Evolutionary conservation across 345 rosid genomes (phyloP).

Genomic region (Durio zibethinus): DNA sequence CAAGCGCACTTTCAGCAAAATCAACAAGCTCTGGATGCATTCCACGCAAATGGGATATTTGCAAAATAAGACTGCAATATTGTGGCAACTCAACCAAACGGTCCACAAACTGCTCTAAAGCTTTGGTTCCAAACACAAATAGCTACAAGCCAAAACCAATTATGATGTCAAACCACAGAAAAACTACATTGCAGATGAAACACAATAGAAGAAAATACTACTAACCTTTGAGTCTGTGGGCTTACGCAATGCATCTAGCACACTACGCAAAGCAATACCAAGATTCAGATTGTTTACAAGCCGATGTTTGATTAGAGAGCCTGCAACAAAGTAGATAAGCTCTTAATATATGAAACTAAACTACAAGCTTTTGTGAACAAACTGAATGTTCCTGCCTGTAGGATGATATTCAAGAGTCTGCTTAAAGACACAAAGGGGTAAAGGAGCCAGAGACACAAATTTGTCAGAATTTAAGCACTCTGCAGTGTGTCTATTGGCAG

Average conservation of each 20-base stretch:
- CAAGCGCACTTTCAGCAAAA: slow-evolving; percentile 75
- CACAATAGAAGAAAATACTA: not conserved
- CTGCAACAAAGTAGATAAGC: slow-evolving; percentile 40
- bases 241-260: slow-evolving; percentile 83
- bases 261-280: slow-evolving; percentile 83
- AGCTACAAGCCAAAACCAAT: slow-evolving; percentile 39
- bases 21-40: slow-evolving; percentile 77
- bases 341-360: not conserved
- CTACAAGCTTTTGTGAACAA: not conserved
- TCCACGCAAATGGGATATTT: slow-evolving; percentile 82
- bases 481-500: not conserved
- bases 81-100: slow-evolving; percentile 94
- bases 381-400: no score
- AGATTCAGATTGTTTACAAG: slow-evolving; percentile 80
- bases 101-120: slow-evolving; percentile 91
- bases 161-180: not conserved
- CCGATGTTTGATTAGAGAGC: slow-evolving; percentile 88
- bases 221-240: slow-evolving; percentile 94
- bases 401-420: not conserved
- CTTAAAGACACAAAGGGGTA: not conserved
- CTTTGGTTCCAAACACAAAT: slow-evolving; percentile 91
- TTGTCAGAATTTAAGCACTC: not conserved
- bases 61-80: slow-evolving; percentile 89
- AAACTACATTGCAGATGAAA: not conserved
- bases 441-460: not conserved